Evolutionary conservation across 148 eudicot genomes (phyloP).

Genomic region (Cornus kousa): DNA sequence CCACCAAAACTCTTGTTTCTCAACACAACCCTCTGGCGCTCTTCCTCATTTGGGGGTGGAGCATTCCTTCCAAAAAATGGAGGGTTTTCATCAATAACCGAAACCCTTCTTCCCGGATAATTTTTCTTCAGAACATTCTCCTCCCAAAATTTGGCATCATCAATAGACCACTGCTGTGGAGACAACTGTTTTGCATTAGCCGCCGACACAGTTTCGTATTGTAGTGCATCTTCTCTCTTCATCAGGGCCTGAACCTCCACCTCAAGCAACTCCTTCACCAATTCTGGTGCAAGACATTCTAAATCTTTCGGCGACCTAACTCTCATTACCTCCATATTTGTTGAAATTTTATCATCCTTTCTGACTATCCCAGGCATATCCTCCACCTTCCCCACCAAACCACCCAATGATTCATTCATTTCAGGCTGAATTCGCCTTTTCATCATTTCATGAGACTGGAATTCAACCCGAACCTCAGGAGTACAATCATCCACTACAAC

Average conservation of each 20-base stretch:
- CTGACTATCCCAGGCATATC: slow-evolving; percentile 3
- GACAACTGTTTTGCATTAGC: slow-evolving; percentile 11
- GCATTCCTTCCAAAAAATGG: slow-evolving; percentile 58
- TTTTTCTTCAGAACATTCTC: slow-evolving; percentile 19
- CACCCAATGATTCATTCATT: slow-evolving; percentile 10
- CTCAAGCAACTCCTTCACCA: slow-evolving; percentile 8
- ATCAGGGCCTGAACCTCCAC: slow-evolving; percentile 7
- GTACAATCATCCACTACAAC: slow-evolving; percentile 19
- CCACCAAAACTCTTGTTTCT: slow-evolving; percentile 9
- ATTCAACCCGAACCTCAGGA: slow-evolving; percentile 20
- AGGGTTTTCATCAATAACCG: slow-evolving; percentile 67
- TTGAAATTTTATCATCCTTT: slow-evolving; percentile 4
- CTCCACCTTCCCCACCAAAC: slow-evolving; percentile 15
- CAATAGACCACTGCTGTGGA: slow-evolving; percentile 13
- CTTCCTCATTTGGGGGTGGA: slow-evolving; percentile 23
- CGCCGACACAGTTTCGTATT: neutral
- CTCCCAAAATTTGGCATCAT: slow-evolving; percentile 14
- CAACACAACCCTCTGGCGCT: slow-evolving; percentile 10
- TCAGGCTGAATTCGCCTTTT: slow-evolving; percentile 15
- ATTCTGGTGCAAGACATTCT: slow-evolving; percentile 5
- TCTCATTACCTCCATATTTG: slow-evolving; percentile 1
- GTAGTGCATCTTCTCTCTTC: slow-evolving; percentile 2
- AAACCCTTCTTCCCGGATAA: slow-evolving; percentile 52
- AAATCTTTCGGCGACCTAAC: slow-evolving; percentile 1
- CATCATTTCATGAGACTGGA: slow-evolving; percentile 17